A percentile compares a stretch with the other conserved stretches of the same genome.
These are phyloP conservation scores for Sphenostylis stenocarpa DNA, from an alignment of 306 rosid genomes.

Conservation along the genomic window DNA sequence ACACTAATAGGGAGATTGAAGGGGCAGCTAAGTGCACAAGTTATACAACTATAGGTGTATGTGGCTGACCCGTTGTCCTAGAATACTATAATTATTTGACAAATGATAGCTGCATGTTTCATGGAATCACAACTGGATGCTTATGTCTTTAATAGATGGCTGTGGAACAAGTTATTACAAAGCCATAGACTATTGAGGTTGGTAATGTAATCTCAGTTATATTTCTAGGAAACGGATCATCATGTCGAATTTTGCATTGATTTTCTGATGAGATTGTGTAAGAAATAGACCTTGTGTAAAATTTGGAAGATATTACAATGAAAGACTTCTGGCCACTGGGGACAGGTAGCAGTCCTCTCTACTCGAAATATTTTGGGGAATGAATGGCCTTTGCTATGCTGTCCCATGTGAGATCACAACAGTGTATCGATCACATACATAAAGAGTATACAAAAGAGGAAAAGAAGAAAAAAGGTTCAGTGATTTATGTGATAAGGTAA, in stretches of 20 bases:
- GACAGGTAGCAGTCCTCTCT: background rate
- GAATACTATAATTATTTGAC: slow-evolving; percentile 1
- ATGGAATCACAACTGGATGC: background rate
- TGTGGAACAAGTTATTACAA: too few relatives aligned
- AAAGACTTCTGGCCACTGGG: background rate
- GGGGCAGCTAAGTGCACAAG: background rate
- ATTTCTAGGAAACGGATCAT: background rate
- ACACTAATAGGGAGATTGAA: background rate
- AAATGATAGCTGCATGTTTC: slow-evolving; percentile 8
- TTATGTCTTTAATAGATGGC: background rate
- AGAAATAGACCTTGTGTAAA: background rate
- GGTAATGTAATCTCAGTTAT: background rate
- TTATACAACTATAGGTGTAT: background rate
- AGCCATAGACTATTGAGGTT: slow-evolving; percentile 21
- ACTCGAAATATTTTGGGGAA: background rate
- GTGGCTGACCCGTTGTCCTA: background rate
- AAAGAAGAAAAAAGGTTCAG: background rate
- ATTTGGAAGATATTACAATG: background rate
- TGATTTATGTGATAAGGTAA: slow-evolving; percentile 17
- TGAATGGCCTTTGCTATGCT: slow-evolving; percentile 1
- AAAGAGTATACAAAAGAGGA: background rate
- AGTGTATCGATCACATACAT: background rate
- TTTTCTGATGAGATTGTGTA: slow-evolving; percentile 14
- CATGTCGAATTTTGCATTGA: slow-evolving; percentile 1
- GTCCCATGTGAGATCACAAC: background rate